These are phyloP conservation scores for Aspergillus neoniger DNA, from an alignment of 2,329 filamentous ascomycete species.

Conservation along the genomic window DNA sequence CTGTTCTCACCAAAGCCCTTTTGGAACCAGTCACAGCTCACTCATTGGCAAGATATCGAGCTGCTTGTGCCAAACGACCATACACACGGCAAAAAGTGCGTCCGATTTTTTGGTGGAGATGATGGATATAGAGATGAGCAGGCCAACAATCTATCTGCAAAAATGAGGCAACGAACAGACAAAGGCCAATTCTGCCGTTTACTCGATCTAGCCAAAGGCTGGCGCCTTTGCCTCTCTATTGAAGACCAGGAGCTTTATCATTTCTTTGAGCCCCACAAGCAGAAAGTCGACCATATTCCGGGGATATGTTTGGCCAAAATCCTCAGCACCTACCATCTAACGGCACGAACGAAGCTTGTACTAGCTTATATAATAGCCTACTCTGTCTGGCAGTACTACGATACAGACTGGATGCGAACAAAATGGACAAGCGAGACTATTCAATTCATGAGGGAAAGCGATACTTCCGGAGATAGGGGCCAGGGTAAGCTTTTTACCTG, in stretches of 20 bases:
- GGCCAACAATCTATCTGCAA: not conserved
- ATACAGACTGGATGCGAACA: slow-evolving; percentile 5
- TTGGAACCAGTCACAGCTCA: not conserved
- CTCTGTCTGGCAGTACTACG: slow-evolving; percentile 8
- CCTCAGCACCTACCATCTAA: not conserved
- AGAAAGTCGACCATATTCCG: not conserved
- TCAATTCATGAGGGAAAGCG: not conserved
- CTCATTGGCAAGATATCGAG: not conserved
- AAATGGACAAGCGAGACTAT: slow-evolving; percentile 6
- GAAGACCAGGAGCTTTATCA: not conserved
- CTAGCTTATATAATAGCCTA: slow-evolving; percentile 2
- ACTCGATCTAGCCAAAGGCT: not conserved
- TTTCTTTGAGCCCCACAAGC: not conserved
- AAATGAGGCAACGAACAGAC: not conserved
- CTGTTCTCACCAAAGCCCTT: slow-evolving; percentile 2
- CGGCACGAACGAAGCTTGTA: not conserved
- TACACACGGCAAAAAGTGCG: not conserved
- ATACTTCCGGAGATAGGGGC: not conserved
- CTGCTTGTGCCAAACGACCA: not conserved
- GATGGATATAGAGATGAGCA: too few species aligned
- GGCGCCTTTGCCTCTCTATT: not conserved
- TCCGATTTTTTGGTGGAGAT: not conserved
- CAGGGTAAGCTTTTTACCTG: not conserved
- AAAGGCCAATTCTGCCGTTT: not conserved
- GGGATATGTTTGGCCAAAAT: not conserved